Base-by-base conservation (phyloP, 129 eudicot species). In the Artemisia argyi region DNA sequence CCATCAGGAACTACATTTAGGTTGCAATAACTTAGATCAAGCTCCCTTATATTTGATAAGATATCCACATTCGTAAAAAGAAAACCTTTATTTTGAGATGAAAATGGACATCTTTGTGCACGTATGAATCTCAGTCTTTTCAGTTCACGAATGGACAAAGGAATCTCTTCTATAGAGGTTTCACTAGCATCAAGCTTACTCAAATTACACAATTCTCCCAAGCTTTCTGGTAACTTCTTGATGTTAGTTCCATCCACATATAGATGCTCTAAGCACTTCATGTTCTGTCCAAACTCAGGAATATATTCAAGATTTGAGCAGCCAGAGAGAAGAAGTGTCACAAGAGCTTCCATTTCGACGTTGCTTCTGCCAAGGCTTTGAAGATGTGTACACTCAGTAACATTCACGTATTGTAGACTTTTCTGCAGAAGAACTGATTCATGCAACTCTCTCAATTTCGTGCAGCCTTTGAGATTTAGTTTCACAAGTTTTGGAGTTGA, bases 311-410 rank as follows among this genome's bases (percentile, higher is more conserved):
- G 78, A 28, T 63, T 63, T 19, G 71, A 73, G 70, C 78, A 73
- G 71, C 52, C 70, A 13, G 71, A 73, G 4, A 73, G 71, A 42
- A 46, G 52, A 19, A 73, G 71, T 51, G 71, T 63, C 71, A 62
- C 78, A 14, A 73, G 78, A 51, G 63, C 22, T 11, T 73, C 71
- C 78, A 73, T 73, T 63, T 73, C 71, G 54, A 73, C 51, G 44
- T 9, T n/a, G 8, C 39, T 35, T 71, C 75, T 42, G 7, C 75
- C 75, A 71, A 57, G 66, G 66, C 49, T 51, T 51, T 11, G n/a
- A 62, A 73, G 78, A 73, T 20, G 0, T 52, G 64, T 73, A 63
- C 78, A 73, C 51, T 53, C 63, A 30, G 14, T 73, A 4, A 73
- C 64, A 62, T 63, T 73, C 71, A 73, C 4, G 67, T 73, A 73